Evolutionary conservation across 768 basidiomycete species (phyloP), one percentile per base, ranked within the genome.

Genomic region (Boletus pseudo-olivaceus): DNA sequence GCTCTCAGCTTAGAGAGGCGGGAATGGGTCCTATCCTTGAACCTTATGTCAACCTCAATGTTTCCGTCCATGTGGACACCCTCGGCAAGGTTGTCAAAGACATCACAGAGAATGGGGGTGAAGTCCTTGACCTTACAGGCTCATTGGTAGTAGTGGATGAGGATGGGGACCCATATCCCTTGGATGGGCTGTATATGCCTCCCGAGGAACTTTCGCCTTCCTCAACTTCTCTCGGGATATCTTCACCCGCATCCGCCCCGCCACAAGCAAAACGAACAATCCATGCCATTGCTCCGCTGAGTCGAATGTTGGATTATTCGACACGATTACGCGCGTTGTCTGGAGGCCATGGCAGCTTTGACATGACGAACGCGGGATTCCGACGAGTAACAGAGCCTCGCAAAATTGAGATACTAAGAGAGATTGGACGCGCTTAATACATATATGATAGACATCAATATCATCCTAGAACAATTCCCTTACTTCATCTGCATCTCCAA

Each of bases 61-160:
- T 90, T 43, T 81, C 80, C 15, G 82, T 90, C 7, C 75, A 76
- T 26, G 85, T 87, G 58, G 82, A 84, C 54, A 76, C 76, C 53
- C 73, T 93, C 3, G 90, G 92, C 23, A 88, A 83, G 62, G 83
- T 89, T 20, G 81, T 92, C 43, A 90, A 86, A 63, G 92, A 94
- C 62, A 72, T 94, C n/a, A 88, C 87, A 10, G 90, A 93, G 65
- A 81, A 86, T 55, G 82, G 84, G 2, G 90, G 88, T n/a, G 89
- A 92, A 64, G 74, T 94, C 11, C 69, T 84, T 23, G 87, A 90
- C 59, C 78, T 93, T 20, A 79, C 76, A 6, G 60, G 67, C 29
- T 55, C 64, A 27, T 55, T 68, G 7, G 67, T 75, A 6, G 73
- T 71, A 34, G 67, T 66, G 8, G 72, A 72, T 11, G 76, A 74